These are phyloP conservation scores for Pelargonium citronellum DNA, from an alignment of 441 rosid genomes.

Conservation along the genomic window DNA sequence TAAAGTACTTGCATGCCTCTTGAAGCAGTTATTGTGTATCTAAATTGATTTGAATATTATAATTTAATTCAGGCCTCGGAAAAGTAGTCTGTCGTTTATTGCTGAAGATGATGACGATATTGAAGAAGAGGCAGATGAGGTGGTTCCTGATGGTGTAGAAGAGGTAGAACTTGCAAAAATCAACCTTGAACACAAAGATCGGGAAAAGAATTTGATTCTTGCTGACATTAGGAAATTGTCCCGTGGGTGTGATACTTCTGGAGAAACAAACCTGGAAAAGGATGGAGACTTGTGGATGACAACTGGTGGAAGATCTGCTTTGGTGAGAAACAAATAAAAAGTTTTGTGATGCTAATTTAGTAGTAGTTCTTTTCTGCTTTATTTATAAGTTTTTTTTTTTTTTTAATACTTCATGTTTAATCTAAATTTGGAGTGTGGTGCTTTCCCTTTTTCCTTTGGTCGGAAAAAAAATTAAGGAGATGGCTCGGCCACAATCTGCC, in stretches of 20 bases:
- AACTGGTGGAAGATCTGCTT: constrained; percentile 51
- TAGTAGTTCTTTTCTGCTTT: constrained; percentile 7
- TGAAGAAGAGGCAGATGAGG: constrained; percentile 96
- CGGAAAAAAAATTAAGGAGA: background rate
- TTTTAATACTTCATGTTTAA: background rate
- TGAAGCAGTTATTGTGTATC: constrained; percentile 1
- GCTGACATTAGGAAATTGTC: constrained; percentile 80
- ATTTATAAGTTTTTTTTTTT: background rate
- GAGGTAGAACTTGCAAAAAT: constrained; percentile 97
- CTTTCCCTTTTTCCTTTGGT: constrained; percentile 5
- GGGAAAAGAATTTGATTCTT: constrained; percentile 68
- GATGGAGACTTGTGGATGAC: constrained; percentile 78
- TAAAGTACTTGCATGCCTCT: background rate
- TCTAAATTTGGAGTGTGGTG: background rate
- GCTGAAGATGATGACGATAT: constrained; percentile 95
- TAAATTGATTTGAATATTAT: constrained; percentile 16
- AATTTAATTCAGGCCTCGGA: constrained; percentile 69
- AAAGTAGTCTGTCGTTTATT: constrained; percentile 81
- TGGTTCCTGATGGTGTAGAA: constrained; percentile 97
- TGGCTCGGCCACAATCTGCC: background rate
- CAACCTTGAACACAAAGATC: constrained; percentile 71
- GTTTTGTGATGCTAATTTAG: constrained; percentile 10
- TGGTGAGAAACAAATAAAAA: constrained; percentile 52
- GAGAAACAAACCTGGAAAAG: constrained; percentile 38
- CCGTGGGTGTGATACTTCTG: constrained; percentile 44